Conservation (phyloP, 805 yeast genomes). For the Saturnispora zaruensis region DNA sequence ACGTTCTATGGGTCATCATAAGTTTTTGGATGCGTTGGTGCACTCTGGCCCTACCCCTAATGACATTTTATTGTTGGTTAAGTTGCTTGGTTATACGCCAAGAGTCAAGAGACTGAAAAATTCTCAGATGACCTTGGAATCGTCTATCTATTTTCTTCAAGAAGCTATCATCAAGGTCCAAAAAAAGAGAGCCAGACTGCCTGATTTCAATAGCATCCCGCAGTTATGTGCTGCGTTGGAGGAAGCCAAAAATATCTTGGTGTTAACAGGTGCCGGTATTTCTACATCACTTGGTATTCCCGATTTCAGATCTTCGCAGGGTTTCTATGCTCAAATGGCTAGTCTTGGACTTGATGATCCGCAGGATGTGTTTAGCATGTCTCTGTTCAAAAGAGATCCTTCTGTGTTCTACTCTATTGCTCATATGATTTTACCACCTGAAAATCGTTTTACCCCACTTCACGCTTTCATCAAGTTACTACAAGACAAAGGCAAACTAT, state of each 20-base stretch:
- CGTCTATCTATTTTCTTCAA: constrained; percentile 43
- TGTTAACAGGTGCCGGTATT: constrained; percentile 89
- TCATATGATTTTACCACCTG: constrained; percentile 73
- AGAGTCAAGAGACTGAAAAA: constrained; percentile 10
- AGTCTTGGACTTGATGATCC: constrained; percentile 74
- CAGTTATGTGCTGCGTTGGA: constrained; percentile 46
- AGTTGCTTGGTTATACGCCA: constrained; percentile 50
- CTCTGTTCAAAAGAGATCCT: constrained; percentile 68
- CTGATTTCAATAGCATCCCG: constrained; percentile 47
- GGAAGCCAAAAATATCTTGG: constrained; percentile 54
- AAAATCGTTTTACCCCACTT: constrained; percentile 56
- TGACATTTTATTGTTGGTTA: constrained; percentile 48
- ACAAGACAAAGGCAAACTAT: constrained; percentile 65
- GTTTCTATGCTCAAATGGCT: constrained; percentile 64
- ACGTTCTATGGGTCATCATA: constrained; percentile 49
- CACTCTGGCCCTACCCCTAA: constrained; percentile 52
- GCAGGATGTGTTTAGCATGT: constrained; percentile 77
- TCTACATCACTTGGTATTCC: constrained; percentile 88
- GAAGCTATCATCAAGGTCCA: constrained; percentile 58
- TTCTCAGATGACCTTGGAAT: constrained; percentile 4
- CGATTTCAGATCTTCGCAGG: constrained; percentile 83
- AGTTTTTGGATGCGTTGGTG: constrained; percentile 45
- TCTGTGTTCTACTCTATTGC: constrained; percentile 80
- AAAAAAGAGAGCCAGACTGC: constrained; percentile 45
- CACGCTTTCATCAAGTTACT: constrained; percentile 71